Percentiles rank a stretch among this genome's conserved stretches.
Conservation (phyloP, 2,329 filamentous ascomycete genomes). For the Trichoderma lentiforme region DNA sequence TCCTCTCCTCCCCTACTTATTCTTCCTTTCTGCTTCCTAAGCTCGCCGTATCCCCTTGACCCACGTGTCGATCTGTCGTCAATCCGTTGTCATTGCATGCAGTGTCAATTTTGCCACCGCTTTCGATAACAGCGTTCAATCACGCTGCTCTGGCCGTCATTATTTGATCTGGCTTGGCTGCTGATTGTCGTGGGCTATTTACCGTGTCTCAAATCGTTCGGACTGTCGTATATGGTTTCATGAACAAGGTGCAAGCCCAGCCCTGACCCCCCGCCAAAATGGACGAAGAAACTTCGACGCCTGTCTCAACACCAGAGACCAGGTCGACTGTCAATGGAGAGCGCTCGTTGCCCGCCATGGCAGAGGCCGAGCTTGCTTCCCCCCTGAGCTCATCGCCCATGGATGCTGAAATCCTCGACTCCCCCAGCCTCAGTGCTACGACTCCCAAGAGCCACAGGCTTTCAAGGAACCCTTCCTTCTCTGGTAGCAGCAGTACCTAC, state of each 20-base stretch:
- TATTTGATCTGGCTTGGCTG: not conserved
- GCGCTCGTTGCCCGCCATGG: conserved; percentile 30
- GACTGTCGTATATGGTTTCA: not conserved
- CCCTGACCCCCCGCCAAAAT: not conserved
- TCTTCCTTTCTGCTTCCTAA: not conserved
- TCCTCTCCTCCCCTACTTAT: not conserved
- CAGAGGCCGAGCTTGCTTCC: conserved; percentile 40
- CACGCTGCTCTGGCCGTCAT: not conserved
- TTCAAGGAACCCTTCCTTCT: conserved; percentile 77
- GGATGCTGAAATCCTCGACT: conserved; percentile 45
- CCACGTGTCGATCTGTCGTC: not conserved
- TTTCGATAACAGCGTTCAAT: not conserved
- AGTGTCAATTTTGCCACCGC: conserved; percentile 2
- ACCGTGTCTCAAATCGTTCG: not conserved
- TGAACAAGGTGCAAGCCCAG: not conserved
- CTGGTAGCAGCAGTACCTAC: conserved; percentile 78
- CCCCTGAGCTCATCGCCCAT: conserved; percentile 43
- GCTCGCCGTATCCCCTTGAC: not conserved
- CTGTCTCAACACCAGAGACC: conserved; percentile 4
- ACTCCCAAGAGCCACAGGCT: conserved; percentile 52
- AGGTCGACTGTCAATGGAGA: conserved; percentile 1
- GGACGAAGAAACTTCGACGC: conserved; percentile 16
- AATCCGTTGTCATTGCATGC: not conserved
- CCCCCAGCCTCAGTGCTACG: conserved; percentile 48
- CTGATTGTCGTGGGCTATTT: not conserved